Conservation (phyloP, 2,329 filamentous ascomycete genomes). For the Neofusicoccum umdonicola region DNA sequence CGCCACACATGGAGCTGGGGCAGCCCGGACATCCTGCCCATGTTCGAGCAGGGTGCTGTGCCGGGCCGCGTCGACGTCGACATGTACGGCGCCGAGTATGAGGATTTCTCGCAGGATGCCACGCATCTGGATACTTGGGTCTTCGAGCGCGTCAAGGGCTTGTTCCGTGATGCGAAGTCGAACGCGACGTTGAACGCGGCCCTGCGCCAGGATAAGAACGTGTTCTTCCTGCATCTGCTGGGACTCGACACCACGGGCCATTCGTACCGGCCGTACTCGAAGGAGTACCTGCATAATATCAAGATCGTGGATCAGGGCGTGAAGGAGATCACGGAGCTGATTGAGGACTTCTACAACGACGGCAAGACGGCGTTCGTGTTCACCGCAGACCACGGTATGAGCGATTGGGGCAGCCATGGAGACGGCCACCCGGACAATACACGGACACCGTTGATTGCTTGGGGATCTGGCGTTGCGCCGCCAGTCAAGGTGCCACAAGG, state of each 20-base stretch:
- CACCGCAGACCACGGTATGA: constrained; percentile 98
- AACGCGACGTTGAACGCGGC: constrained; percentile 72
- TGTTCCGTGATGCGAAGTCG: constrained; percentile 76
- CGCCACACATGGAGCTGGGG: constrained; percentile 99
- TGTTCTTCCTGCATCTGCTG: constrained; percentile 93
- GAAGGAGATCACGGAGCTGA: constrained; percentile 73
- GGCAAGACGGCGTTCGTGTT: constrained; percentile 92
- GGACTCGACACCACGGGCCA: constrained; percentile 92
- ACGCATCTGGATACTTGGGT: constrained; percentile 87
- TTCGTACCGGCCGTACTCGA: constrained; percentile 82
- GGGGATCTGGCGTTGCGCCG: constrained; percentile 86
- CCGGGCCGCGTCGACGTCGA: constrained; percentile 84
- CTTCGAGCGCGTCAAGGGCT: constrained; percentile 84
- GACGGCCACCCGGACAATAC: constrained; percentile 98
- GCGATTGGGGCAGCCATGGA: constrained; percentile 97
- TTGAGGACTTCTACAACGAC: constrained; percentile 79
- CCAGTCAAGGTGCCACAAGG: constrained; percentile 59
- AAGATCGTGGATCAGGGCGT: constrained; percentile 91
- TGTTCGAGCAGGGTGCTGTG: constrained; percentile 93
- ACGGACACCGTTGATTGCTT: constrained; percentile 84
- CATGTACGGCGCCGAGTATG: constrained; percentile 77
- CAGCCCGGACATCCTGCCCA: constrained; percentile 92
- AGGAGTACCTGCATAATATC: constrained; percentile 92
- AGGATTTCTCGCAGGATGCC: constrained; percentile 86
- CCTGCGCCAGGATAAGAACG: constrained; percentile 77